Conservation (phyloP, 1,139 yeast species). For the Neolecta irregularis region DNA sequence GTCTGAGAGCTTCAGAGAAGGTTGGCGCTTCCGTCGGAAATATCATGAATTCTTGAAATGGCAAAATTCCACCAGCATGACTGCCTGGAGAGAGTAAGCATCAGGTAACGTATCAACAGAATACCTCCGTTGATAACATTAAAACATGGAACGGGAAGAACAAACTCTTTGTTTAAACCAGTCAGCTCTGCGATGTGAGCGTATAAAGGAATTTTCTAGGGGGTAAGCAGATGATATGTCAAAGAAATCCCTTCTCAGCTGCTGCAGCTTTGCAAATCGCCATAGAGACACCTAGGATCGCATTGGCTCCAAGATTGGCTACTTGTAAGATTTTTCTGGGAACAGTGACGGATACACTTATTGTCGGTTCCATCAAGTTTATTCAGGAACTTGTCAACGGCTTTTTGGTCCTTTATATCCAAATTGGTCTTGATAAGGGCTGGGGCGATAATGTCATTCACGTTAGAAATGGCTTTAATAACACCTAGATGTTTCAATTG, state of each 20-base stretch:
- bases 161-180: conserved; percentile 39
- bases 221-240: neutral
- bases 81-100: no score
- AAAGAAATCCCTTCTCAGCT: conserved; percentile 42
- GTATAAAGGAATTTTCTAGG: conserved; percentile 57
- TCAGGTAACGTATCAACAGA: no score
- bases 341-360: conserved; percentile 32
- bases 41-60: conserved; percentile 98
- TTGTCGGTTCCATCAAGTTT: conserved; percentile 81
- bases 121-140: conserved; percentile 97
- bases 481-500: conserved; percentile 33
- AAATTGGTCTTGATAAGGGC: conserved; percentile 60
- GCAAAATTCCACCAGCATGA: conserved; percentile 97
- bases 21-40: conserved; percentile 79
- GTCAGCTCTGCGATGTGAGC: conserved; percentile 65
- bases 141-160: conserved; percentile 30
- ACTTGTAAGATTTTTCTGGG: neutral
- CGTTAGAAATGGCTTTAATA: conserved; percentile 78
- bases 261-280: conserved; percentile 94
- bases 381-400: conserved; percentile 63
- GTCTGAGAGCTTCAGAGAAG: conserved; percentile 85
- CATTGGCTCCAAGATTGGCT: conserved; percentile 85
- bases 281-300: conserved; percentile 85
- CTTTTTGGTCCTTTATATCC: conserved; percentile 63
- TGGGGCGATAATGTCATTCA: conserved; percentile 78